A percentile compares a stretch with the other conserved stretches of the same genome.
These are phyloP conservation scores for Trichophyton mentagrophytes DNA, from an alignment of 2,329 filamentous ascomycete genomes.

Conservation along the genomic window DNA sequence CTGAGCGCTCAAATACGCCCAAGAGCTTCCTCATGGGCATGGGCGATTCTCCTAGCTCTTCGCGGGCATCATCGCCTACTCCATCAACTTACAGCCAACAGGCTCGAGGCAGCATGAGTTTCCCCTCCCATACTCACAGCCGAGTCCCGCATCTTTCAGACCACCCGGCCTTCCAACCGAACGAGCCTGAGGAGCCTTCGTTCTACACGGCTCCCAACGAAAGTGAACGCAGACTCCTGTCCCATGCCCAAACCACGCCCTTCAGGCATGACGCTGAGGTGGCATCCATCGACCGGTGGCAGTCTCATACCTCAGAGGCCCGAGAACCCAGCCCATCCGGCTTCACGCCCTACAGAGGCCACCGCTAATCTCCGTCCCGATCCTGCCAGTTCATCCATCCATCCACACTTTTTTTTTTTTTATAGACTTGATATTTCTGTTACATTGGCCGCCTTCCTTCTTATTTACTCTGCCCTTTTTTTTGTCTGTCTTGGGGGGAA, in stretches of 20 bases:
- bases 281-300: constrained; percentile 24
- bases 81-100: constrained; percentile 19
- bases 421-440: constrained; percentile 1
- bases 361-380: not conserved
- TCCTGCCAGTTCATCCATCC: not conserved
- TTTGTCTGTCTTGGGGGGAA: not conserved
- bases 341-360: constrained; percentile 13
- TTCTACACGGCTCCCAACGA: constrained; percentile 29
- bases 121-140: constrained; percentile 15
- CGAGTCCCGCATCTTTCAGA: constrained; percentile 16
- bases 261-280: constrained; percentile 10
- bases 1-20: constrained; percentile 34
- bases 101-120: constrained; percentile 5
- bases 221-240: constrained; percentile 28
- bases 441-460: too few relatives aligned
- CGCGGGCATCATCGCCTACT: constrained; percentile 29
- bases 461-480: too few relatives aligned
- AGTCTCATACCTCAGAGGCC: constrained; percentile 13
- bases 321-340: constrained; percentile 10
- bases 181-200: constrained; percentile 15
- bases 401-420: not conserved
- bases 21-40: constrained; percentile 21
- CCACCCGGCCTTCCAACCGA: constrained; percentile 28
- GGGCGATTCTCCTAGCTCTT: constrained; percentile 29
- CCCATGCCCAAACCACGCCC: constrained; percentile 20